Base-by-base conservation (phyloP, 2,329 filamentous ascomycete species). In the Cephalotrichum gorgonifer region DNA sequence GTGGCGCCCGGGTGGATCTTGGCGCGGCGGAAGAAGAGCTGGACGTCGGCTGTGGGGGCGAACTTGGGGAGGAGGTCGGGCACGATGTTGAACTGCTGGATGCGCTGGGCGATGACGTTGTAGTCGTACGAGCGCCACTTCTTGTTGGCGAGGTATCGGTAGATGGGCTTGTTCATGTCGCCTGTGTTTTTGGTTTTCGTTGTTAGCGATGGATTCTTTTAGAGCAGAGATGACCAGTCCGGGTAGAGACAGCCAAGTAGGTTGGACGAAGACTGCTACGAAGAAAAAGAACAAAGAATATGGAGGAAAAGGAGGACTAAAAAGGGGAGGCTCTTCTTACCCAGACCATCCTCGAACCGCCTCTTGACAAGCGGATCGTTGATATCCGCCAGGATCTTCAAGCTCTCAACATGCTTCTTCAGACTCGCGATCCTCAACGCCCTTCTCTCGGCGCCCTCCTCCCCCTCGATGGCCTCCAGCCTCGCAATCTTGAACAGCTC, bases 161-260 rank as follows among this genome's bases (percentile, higher is more conserved):
- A 98, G 62, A 98, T 90, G 54, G 91, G 91, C 66, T 95, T 95
- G 71, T 80, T 84, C 88, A 97, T 91, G 66, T 97, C 89, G 55
- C 86, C 90, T 96, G 55, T 12, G 41, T 15, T n/a, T n/a, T n/a
- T n/a, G n/a, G n/a, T n/a, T n/a, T n/a, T n/a, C 2, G 11, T 7
- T 11, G 23, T 43, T 26, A 43, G 41, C 22, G 11, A 6, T 39
- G 15, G 35, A 6, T 9, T 20, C 33, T n/a, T 12, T 11, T 15
- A 35, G n/a, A 5, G 8, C 28, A n/a, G 4, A 3, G 3, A 14
- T 15, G n/a, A n/a, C n/a, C n/a, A 27, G 17, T 25, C 26, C 5
- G 39, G 17, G 12, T 5, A 48, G n/a, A 23, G 23, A 8, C 3
- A 30, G 48, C 30, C 51, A 33, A 20, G 20, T 15, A 33, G 31